Base-by-base conservation (phyloP, 371 early-diverging fungal species). In the Mortierella sp. region DNA sequence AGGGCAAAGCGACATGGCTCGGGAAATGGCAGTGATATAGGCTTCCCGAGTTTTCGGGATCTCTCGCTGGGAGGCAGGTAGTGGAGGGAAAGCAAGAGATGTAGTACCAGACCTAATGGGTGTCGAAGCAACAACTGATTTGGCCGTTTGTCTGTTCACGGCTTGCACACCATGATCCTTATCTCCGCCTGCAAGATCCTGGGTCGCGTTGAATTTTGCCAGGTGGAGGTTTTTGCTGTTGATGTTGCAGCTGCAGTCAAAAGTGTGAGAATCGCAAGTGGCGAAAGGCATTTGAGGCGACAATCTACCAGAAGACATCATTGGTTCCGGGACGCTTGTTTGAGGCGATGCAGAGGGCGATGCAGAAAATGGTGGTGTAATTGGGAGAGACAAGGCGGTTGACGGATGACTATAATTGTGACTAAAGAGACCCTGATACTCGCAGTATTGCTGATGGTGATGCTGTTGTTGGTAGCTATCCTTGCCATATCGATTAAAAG, bases 1-100 rank as follows among this genome's bases (percentile, higher is more conserved):
- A 10, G 91, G 89, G 62, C 75, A 72, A 8, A 11, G 5, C 0
- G 51, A 4, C 51, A 80, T 68, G 14, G 58, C 37, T 5, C 72
- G 71, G 2, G 75, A 74, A 43, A 80, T 58, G 10, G 75, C 69
- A 4, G 57, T 37, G 5, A 43, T 22, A 45, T 80, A 71, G 0
- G 32, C 63, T 16, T 62, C 65, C 0, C 59, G 66, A 16, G 71
- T 61, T 8, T 55, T 55, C 1, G 39, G 40, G 55, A n/a, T n/a
- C 30, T n/a, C 18, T 24, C 20, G 37, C 30, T 24, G 63, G 16
- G 45, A 35, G 4, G 14, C 22, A 4, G n/a, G n/a, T 24, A 20
- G 6, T 52, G 39, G 63, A 45, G 24, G 40, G 30, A 22, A 35
- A 20, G 51, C 35, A 16, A 5, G 30, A 8, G 58, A 26, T 58